phyloP scores from a whole-genome alignment of 1,284 basidiomycete species.

The Pterulicium gracile region DNA sequence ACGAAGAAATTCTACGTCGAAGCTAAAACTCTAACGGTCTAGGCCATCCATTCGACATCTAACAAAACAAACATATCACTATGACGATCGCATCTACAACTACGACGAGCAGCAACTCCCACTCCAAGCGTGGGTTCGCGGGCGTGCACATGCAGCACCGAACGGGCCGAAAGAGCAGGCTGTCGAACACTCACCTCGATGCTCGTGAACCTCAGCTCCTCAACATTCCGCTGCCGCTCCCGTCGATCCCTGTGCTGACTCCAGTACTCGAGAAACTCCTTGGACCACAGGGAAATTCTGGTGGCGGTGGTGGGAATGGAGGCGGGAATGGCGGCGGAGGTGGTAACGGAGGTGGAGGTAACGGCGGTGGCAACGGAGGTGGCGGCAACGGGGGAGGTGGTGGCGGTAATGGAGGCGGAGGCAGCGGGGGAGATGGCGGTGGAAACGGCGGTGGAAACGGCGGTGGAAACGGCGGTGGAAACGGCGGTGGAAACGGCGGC shows the following conservation, averaged over 20 bases:
- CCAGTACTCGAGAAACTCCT: constrained; percentile 26
- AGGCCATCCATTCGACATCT: too few relatives aligned
- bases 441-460: constrained; percentile 8
- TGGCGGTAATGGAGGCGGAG: constrained; percentile 10
- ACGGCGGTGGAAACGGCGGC: background rate
- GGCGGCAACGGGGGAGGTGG: constrained; percentile 7
- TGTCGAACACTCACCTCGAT: too few relatives aligned
- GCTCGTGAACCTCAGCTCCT: too few relatives aligned
- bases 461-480: constrained; percentile 5
- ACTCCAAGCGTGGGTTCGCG: too few relatives aligned
- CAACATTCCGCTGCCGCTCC: constrained; percentile 27
- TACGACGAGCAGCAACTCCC: too few relatives aligned
- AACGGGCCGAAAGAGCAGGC: too few relatives aligned
- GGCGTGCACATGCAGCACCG: too few relatives aligned
- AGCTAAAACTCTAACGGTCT: too few relatives aligned
- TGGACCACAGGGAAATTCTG: constrained; percentile 6
- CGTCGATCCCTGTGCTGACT: constrained; percentile 30
- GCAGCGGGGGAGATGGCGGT: constrained; percentile 8
- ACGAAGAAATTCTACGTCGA: too few relatives aligned
- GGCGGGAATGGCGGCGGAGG: constrained; percentile 10
- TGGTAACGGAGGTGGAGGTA: constrained; percentile 10
- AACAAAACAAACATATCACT: too few relatives aligned
- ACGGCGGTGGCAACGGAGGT: constrained; percentile 9
- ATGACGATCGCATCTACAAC: too few relatives aligned
- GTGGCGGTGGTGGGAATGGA: background rate